These are phyloP conservation scores for Aureobasidium pullulans DNA, from an alignment of 2,329 filamentous ascomycete species.

Conservation along the genomic window DNA sequence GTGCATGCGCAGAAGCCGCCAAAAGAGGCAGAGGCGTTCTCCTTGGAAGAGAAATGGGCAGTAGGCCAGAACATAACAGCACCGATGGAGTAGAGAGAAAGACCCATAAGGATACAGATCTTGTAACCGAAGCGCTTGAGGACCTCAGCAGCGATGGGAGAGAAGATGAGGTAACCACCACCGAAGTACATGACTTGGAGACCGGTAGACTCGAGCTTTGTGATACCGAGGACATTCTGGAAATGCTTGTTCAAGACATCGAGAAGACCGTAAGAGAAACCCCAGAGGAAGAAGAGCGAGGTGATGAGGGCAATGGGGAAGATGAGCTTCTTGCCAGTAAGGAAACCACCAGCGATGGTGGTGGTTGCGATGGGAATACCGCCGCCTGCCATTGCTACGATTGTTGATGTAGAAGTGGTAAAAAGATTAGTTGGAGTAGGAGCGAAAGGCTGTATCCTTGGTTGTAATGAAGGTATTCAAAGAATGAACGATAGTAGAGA, in stretches of 20 bases:
- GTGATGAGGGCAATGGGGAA: constrained; percentile 42
- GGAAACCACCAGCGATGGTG: constrained; percentile 33
- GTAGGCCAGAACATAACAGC: constrained; percentile 34
- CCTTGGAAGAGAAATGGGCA: constrained; percentile 26
- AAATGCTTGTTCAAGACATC: constrained; percentile 33
- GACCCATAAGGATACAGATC: constrained; percentile 37
- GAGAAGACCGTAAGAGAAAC: constrained; percentile 30
- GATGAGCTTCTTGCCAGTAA: constrained; percentile 40
- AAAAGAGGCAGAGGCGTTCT: constrained; percentile 27
- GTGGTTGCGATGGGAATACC: constrained; percentile 33
- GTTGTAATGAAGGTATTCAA: constrained; percentile 6
- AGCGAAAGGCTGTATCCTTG: constrained; percentile 2
- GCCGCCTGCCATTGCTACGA: constrained; percentile 32
- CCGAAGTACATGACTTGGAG: constrained; percentile 38
- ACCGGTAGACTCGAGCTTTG: constrained; percentile 35
- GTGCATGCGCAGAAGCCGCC: constrained; percentile 33
- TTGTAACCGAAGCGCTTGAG: constrained; percentile 39
- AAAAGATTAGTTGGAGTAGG: not conserved
- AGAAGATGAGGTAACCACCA: constrained; percentile 36
- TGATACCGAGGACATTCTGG: constrained; percentile 30
- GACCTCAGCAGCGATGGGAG: constrained; percentile 36
- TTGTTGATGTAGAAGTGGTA: not conserved
- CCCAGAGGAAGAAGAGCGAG: constrained; percentile 40
- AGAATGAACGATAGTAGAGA: constrained; percentile 6
- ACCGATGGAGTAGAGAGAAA: constrained; percentile 30